Percentiles rank a stretch among this genome's conserved stretches.
Evolutionary conservation across 345 rosid genomes (phyloP).

Genomic region (Erucastrum elatum): DNA sequence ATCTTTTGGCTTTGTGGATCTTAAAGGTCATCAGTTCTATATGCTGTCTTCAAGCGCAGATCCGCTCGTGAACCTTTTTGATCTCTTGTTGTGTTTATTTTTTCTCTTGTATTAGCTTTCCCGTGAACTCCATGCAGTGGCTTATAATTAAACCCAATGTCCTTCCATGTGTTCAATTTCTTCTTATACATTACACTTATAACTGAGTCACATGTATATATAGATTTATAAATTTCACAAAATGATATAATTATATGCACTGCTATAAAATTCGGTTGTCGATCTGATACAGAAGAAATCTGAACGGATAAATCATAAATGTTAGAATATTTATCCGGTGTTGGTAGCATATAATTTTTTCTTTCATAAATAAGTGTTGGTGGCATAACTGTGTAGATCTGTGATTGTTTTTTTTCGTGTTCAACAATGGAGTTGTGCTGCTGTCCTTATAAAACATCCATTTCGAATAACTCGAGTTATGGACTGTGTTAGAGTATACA

Average conservation of each 20-base stretch:
- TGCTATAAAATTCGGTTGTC: neutral
- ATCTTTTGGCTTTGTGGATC: conserved; percentile 14
- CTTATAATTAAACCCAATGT: neutral
- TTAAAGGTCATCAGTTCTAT: neutral
- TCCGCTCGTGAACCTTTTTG: conserved; percentile 36
- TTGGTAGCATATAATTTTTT: neutral
- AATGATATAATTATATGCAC: neutral
- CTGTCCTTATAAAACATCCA: neutral
- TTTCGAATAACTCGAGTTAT: neutral
- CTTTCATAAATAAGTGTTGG: too few relatives aligned
- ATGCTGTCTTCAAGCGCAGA: conserved; percentile 30
- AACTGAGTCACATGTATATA: neutral
- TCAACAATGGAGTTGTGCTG: neutral
- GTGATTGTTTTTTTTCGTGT: neutral
- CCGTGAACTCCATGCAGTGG: conserved; percentile 35
- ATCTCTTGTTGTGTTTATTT: neutral
- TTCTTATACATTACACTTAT: neutral
- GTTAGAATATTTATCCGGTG: neutral
- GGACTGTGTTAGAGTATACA: neutral
- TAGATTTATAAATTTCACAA: neutral
- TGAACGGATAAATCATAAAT: neutral
- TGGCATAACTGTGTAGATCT: too few relatives aligned
- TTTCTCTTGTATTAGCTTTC: neutral
- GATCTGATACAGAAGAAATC: neutral
- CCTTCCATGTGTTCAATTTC: neutral